Conservation (phyloP, 2,329 filamentous ascomycete genomes). For the Onygenales sp. region DNA sequence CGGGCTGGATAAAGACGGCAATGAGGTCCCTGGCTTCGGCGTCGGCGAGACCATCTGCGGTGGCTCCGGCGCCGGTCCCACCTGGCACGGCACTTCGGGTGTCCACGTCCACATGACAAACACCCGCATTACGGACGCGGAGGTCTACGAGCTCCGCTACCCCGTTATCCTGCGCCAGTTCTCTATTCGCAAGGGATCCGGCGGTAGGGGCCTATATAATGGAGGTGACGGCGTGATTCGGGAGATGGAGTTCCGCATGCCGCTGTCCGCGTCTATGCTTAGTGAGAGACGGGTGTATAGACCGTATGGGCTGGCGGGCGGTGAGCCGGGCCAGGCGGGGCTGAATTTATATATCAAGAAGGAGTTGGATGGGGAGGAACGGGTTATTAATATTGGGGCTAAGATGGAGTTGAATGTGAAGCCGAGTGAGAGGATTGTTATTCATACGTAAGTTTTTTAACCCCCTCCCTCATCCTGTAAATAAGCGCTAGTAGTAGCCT, state of each 20-base stretch:
- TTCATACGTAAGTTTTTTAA: conserved; percentile 19
- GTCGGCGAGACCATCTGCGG: conserved; percentile 86
- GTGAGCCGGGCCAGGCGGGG: conserved; percentile 67
- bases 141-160: conserved; percentile 71
- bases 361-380: conserved; percentile 48
- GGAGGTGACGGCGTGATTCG: conserved; percentile 73
- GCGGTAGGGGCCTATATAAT: conserved; percentile 55
- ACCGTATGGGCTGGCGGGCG: conserved; percentile 76
- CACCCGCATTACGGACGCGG: conserved; percentile 71
- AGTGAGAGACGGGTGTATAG: conserved; percentile 67
- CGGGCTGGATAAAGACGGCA: conserved; percentile 51
- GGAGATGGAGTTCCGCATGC: conserved; percentile 75
- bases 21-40: conserved; percentile 61
- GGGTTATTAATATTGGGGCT: conserved; percentile 50
- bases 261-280: conserved; percentile 69
- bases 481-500: too few species aligned
- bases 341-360: conserved; percentile 79
- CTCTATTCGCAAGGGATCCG: conserved; percentile 53
- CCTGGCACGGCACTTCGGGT: conserved; percentile 64
- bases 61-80: conserved; percentile 63
- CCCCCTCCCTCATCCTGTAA: background rate
- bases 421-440: conserved; percentile 52
- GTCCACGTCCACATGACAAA: conserved; percentile 85
- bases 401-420: conserved; percentile 54
- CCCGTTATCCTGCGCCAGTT: conserved; percentile 67